phyloP scores from a whole-genome alignment of 768 basidiomycete species.

The Pleurotus cornucopiae region DNA sequence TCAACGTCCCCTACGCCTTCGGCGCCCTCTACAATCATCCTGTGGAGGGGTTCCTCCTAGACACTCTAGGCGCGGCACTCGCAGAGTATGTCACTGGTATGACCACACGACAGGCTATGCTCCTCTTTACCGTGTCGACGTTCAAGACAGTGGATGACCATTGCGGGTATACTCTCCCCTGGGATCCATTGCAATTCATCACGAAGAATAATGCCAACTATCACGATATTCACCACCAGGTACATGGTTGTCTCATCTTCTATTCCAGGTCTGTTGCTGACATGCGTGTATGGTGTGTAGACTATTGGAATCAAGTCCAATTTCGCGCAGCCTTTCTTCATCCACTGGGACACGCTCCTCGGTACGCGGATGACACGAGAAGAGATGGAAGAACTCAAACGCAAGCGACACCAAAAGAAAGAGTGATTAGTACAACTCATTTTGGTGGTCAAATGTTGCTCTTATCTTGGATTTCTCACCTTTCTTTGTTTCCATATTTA shows the following conservation, averaged over 20 bases:
- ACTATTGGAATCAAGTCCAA: slow-evolving; percentile 90
- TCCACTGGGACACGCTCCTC: slow-evolving; percentile 87
- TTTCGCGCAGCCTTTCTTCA: slow-evolving; percentile 93
- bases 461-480: too few relatives aligned
- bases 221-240: slow-evolving; percentile 98
- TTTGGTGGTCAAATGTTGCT: background rate
- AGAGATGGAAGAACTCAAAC: slow-evolving; percentile 53
- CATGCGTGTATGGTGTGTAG: slow-evolving; percentile 24
- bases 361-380: slow-evolving; percentile 79
- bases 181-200: slow-evolving; percentile 86
- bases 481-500: too few relatives aligned
- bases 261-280: background rate
- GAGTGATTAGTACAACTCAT: slow-evolving; percentile 14
- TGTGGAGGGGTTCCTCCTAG: slow-evolving; percentile 88
- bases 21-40: slow-evolving; percentile 98
- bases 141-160: slow-evolving; percentile 96
- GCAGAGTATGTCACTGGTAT: slow-evolving; percentile 69
- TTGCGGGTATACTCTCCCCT: slow-evolving; percentile 86
- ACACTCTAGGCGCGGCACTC: slow-evolving; percentile 73
- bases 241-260: slow-evolving; percentile 22
- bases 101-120: slow-evolving; percentile 74
- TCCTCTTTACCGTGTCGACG: slow-evolving; percentile 81
- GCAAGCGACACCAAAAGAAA: slow-evolving; percentile 27
- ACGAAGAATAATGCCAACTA: slow-evolving; percentile 92
- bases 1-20: slow-evolving; percentile 96